These are phyloP conservation scores for Linnemannia schmuckeri DNA, from an alignment of 192 early-diverging fungal species.

Conservation along the genomic window DNA sequence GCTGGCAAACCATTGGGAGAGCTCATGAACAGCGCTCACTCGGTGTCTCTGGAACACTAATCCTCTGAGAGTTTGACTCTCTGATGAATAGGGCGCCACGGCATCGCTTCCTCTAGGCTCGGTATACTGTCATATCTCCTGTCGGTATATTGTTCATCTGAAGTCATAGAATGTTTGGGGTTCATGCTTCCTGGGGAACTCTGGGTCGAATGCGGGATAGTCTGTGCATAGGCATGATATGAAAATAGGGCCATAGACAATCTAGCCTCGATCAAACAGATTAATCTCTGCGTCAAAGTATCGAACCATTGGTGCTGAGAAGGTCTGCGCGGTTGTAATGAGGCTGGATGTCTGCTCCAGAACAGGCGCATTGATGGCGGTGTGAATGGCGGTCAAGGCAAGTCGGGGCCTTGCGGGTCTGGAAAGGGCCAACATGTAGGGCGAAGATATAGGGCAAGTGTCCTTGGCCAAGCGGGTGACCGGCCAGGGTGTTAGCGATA, in stretches of 20 bases:
- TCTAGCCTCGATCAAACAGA: conserved; percentile 46
- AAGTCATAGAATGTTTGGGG: conserved; percentile 19
- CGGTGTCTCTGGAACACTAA: conserved; percentile 26
- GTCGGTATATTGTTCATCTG: conserved; percentile 7
- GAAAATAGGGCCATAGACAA: conserved; percentile 33
- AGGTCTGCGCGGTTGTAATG: conserved; percentile 69
- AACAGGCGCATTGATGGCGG: conserved; percentile 63
- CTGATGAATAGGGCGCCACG: conserved; percentile 18
- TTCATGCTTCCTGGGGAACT: conserved; percentile 42
- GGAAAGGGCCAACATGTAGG: conserved; percentile 64
- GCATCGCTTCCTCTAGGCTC: conserved; percentile 27
- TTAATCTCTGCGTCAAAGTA: conserved; percentile 49
- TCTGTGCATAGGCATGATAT: conserved; percentile 38
- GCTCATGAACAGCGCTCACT: conserved; percentile 13
- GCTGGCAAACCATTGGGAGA: conserved; percentile 31
- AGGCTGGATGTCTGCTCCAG: conserved; percentile 66
- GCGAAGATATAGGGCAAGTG: conserved; percentile 50
- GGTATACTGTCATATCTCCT: conserved; percentile 32
- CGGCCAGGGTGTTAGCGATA: conserved; percentile 21
- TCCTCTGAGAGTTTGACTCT: background rate
- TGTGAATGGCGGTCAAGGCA: conserved; percentile 69
- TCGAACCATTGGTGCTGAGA: conserved; percentile 38
- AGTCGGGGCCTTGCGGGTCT: conserved; percentile 73
- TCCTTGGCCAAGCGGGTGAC: conserved; percentile 4
- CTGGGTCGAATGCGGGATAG: conserved; percentile 27